A percentile compares a stretch with the other conserved stretches of the same genome.
phyloP scores from a whole-genome alignment of 2,329 filamentous ascomycete genomes.

The Trichothecium sympodiale region DNA sequence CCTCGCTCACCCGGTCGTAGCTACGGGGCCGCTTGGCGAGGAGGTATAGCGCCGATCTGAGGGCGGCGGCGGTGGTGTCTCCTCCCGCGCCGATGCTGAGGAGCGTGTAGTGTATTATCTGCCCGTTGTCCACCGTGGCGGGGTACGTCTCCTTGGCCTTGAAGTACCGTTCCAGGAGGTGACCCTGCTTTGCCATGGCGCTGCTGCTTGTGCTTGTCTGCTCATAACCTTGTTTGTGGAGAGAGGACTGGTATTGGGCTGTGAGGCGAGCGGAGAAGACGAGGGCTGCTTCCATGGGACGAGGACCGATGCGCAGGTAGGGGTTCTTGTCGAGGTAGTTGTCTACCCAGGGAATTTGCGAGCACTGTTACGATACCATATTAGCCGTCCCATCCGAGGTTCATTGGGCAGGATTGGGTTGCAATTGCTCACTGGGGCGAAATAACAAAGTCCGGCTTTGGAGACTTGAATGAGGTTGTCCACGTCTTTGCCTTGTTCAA shows the following conservation, averaged over 20 bases:
- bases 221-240: slow-evolving; percentile 9
- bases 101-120: slow-evolving; percentile 21
- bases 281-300: slow-evolving; percentile 16
- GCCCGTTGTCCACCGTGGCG: slow-evolving; percentile 21
- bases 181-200: slow-evolving; percentile 27
- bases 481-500: not conserved
- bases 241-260: not conserved
- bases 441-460: too few species aligned
- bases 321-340: slow-evolving; percentile 64
- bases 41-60: slow-evolving; percentile 63
- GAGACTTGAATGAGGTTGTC: too few species aligned
- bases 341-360: slow-evolving; percentile 62
- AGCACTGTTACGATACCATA: too few species aligned
- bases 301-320: slow-evolving; percentile 42
- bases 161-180: slow-evolving; percentile 40
- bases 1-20: slow-evolving; percentile 43
- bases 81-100: slow-evolving; percentile 46
- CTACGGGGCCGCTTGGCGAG: slow-evolving; percentile 51
- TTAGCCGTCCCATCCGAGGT: too few species aligned
- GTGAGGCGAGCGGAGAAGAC: slow-evolving; percentile 12
- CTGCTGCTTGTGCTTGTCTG: slow-evolving; percentile 18
- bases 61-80: slow-evolving; percentile 68
- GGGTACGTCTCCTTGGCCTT: slow-evolving; percentile 20
- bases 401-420: too few species aligned
- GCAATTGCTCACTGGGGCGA: too few species aligned